Percentiles rank a stretch among this genome's conserved stretches.
These are phyloP conservation scores for Solanum arcanum DNA, from an alignment of 257 asterid species.

Conservation along the genomic window DNA sequence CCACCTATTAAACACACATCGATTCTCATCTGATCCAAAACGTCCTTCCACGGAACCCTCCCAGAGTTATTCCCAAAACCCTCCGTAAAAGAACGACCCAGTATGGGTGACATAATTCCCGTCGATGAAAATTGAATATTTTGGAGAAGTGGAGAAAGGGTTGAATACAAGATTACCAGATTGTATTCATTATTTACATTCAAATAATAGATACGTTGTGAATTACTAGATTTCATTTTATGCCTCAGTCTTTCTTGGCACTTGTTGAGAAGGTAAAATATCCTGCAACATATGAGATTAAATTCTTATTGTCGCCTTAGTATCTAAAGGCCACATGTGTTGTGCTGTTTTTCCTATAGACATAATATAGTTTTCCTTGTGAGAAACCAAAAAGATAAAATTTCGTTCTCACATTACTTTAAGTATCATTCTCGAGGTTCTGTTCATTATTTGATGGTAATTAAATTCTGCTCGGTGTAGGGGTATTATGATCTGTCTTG, in stretches of 20 bases:
- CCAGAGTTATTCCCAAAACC: background rate
- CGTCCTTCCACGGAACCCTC: background rate
- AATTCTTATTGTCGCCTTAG: background rate
- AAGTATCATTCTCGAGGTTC: background rate
- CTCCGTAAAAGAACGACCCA: background rate
- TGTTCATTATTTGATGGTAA: background rate
- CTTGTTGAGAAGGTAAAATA: background rate
- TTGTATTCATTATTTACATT: background rate
- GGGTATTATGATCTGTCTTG: background rate
- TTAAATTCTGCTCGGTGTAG: background rate
- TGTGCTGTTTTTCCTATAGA: background rate
- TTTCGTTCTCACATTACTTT: background rate
- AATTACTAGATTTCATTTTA: background rate
- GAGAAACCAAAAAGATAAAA: background rate
- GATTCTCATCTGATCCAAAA: conserved; percentile 35
- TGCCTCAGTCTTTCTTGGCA: background rate
- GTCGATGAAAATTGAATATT: background rate
- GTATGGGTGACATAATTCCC: background rate
- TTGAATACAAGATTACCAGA: background rate
- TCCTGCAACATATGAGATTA: background rate
- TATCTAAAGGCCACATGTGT: background rate
- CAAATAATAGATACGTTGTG: background rate
- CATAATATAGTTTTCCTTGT: background rate
- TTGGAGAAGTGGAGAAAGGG: background rate
- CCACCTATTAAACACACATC: conserved; percentile 90